A percentile compares a stretch with the other conserved stretches of the same genome.
Evolutionary conservation across 2,329 filamentous ascomycete genomes (phyloP).

Genomic region (Penicillium sp.): DNA sequence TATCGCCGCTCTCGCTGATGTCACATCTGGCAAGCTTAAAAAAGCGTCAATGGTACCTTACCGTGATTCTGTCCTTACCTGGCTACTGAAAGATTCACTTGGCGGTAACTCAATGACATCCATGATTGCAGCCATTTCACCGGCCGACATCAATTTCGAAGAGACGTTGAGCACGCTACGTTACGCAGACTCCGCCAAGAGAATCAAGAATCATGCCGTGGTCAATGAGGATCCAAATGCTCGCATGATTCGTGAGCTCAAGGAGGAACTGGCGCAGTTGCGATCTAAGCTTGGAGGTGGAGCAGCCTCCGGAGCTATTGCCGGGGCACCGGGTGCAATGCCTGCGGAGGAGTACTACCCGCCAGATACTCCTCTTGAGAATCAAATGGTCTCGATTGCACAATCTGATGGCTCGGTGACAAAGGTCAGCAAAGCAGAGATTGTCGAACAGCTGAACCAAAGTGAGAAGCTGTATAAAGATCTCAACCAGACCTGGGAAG

Average conservation of each 20-base stretch:
- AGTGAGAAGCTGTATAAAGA: slow-evolving; percentile 95
- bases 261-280: slow-evolving; percentile 83
- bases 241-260: slow-evolving; percentile 95
- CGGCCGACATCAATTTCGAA: slow-evolving; percentile 97
- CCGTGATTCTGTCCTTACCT: slow-evolving; percentile 92
- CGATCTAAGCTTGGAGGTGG: slow-evolving; percentile 74
- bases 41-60: slow-evolving; percentile 79
- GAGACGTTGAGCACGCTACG: slow-evolving; percentile 92
- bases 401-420: slow-evolving; percentile 78
- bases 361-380: slow-evolving; percentile 82
- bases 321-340: slow-evolving; percentile 30
- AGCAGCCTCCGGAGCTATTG: slow-evolving; percentile 42
- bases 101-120: slow-evolving; percentile 99
- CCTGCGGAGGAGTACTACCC: slow-evolving; percentile 78
- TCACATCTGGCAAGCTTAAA: slow-evolving; percentile 76
- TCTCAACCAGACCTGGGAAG: slow-evolving; percentile 97
- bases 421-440: slow-evolving; percentile 96
- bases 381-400: slow-evolving; percentile 94
- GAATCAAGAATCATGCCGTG: slow-evolving; percentile 99
- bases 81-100: slow-evolving; percentile 92
- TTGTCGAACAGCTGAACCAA: slow-evolving; percentile 90
- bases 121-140: slow-evolving; percentile 98
- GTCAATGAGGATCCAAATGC: slow-evolving; percentile 99
- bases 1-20: slow-evolving; percentile 88
- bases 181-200: slow-evolving; percentile 95